A percentile compares a stretch with the other conserved stretches of the same genome.
phyloP scores from a whole-genome alignment of 2,329 filamentous ascomycete species.

The Aspergillus spinulosporus region DNA sequence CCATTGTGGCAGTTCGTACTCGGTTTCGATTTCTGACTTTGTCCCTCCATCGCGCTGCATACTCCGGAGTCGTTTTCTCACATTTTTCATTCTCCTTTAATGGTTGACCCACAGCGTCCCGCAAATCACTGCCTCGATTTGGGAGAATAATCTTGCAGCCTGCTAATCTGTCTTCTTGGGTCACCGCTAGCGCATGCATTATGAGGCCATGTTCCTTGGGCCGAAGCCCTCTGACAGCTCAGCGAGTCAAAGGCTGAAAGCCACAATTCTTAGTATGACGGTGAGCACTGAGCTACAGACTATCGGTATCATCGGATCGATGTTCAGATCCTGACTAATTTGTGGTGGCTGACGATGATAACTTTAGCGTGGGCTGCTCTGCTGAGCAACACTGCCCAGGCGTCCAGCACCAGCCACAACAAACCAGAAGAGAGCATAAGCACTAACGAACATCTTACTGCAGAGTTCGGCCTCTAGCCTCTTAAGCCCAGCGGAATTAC shows the following conservation, averaged over 20 bases:
- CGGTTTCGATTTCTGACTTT: not conserved
- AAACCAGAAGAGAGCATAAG: not conserved
- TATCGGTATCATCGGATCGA: not conserved
- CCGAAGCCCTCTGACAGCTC: not conserved
- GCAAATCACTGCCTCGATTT: not conserved
- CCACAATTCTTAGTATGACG: not conserved
- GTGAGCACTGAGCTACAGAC: not conserved
- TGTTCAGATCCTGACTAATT: conserved; percentile 3
- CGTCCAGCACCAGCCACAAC: conserved; percentile 3
- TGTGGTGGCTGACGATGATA: not conserved
- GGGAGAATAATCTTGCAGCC: conserved; percentile 9
- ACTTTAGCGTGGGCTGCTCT: not conserved
- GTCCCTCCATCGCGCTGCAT: not conserved
- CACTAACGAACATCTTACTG: not conserved
- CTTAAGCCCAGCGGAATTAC: conserved; percentile 6
- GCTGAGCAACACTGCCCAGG: not conserved
- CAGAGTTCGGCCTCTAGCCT: not conserved
- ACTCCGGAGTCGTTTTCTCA: not conserved
- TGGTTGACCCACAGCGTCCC: not conserved
- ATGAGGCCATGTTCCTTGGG: not conserved
- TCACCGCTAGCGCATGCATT: not conserved
- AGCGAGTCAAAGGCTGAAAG: not conserved
- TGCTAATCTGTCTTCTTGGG: not conserved
- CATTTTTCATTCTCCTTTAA: not conserved
- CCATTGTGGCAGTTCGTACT: not conserved